Evolutionary conservation across 176 grass and related monocot genomes (phyloP), one percentile per base, ranked within the genome.

Genomic region (Phyllostachys edulis): DNA sequence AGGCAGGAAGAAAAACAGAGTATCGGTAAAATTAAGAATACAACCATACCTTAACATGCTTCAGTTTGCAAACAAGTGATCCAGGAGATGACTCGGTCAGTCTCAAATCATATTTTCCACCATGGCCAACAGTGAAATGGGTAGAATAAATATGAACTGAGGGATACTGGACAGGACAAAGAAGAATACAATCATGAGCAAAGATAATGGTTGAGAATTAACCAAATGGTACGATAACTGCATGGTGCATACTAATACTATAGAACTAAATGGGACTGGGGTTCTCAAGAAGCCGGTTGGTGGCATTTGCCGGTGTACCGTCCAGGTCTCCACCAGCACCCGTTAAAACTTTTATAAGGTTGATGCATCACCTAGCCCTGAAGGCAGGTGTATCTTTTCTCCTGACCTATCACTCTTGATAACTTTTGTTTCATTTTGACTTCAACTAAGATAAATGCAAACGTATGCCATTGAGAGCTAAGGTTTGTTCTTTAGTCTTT

Each of bases 121-220:
- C 92, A 71, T 95, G 83, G 67, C 96, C 96, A 70, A 98, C 71
- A 77, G 93, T 98, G 73, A 98, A 98, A 92, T 85, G 78, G 34
- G 91, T 77, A 71, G 80, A 29, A 50, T 26, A 83, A 73, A 98
- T 95, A 79, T 76, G 84, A 87, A 87, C 39, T 37, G 92, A 85
- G 42, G 96, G 96, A 90, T 94, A 88, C 96, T 98, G 84, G n/a
- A 88, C 11, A 85, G 46, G 67, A 81, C n/a, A 86, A 76, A 85
- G 59, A 52, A 85, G 21, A 71, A 62, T n/a, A 79, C 16, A 9
- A 60, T 66, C 45, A 84, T 72, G 21, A 87, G 60, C 66, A 77
- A 81, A 81, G 44, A 73, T 10, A 62, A 75, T n/a, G 51, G 50
- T 6, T 67, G 11, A 39, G 18, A 27, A 84, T 76, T 52, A 60